A percentile compares a stretch with the other conserved stretches of the same genome.
Conservation (phyloP, 352 stramenopile genomes). For the Phytophthora citrophthora region DNA sequence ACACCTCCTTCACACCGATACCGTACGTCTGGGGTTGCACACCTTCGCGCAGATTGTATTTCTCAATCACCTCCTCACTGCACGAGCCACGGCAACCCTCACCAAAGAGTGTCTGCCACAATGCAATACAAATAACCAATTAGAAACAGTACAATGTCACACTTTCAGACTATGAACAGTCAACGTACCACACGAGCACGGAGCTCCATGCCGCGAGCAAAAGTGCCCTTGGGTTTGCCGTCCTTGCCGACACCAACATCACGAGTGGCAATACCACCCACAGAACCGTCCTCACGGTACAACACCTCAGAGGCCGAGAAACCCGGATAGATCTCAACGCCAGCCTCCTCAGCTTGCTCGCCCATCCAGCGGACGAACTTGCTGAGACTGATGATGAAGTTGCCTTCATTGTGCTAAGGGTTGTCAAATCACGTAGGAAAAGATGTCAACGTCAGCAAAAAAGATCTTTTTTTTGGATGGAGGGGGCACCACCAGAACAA, state of each 20-base stretch:
- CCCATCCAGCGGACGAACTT: conserved; percentile 98
- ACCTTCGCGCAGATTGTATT: conserved; percentile 95
- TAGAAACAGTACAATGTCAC: conserved; percentile 1
- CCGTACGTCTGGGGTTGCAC: conserved; percentile 97
- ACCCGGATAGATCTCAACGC: conserved; percentile 99
- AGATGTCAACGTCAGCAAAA: conserved; percentile 1
- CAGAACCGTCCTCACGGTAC: conserved; percentile 79
- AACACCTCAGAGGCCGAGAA: conserved; percentile 96
- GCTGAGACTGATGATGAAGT: conserved; percentile 98
- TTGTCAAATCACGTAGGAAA: conserved; percentile 29
- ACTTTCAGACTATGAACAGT: neutral
- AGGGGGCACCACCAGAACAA: conserved; percentile 6
- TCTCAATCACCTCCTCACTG: conserved; percentile 96
- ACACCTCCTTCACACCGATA: conserved; percentile 99
- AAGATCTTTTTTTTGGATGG: neutral
- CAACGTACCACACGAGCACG: conserved; percentile 79
- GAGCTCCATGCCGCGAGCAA: conserved; percentile 98
- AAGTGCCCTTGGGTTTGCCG: conserved; percentile 95
- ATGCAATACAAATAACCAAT: conserved; percentile 4
- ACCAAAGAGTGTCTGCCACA: conserved; percentile 96
- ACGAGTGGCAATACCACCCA: conserved; percentile 97
- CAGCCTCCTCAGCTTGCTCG: conserved; percentile 95
- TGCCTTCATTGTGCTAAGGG: conserved; percentile 96
- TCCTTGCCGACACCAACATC: conserved; percentile 99
- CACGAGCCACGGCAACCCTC: conserved; percentile 98